Evolutionary conservation across 192 early-diverging fungal genomes (phyloP).

Genomic region (Allomyces javanicus): DNA sequence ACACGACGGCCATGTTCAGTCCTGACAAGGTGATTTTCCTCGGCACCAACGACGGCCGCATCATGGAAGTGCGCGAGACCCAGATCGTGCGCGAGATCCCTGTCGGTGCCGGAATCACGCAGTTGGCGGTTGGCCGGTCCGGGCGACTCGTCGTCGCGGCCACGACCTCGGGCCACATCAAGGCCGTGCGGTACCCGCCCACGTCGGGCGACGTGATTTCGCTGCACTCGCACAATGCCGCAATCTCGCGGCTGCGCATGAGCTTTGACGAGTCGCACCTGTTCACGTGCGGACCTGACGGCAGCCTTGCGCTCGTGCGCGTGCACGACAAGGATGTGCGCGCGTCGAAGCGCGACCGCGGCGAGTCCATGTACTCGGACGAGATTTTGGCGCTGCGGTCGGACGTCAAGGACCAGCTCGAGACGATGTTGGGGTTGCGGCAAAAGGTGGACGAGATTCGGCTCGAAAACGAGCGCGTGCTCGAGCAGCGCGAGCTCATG

Average conservation of each 20-base stretch:
- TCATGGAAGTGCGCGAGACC: background rate
- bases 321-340: conserved; percentile 21
- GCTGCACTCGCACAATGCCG: conserved; percentile 9
- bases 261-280: conserved; percentile 25
- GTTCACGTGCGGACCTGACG: conserved; percentile 29
- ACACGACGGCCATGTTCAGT: background rate
- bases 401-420: conserved; percentile 6
- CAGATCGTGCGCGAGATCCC: background rate
- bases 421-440: conserved; percentile 1
- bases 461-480: conserved; percentile 5
- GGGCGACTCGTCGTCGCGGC: conserved; percentile 4
- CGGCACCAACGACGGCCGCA: background rate
- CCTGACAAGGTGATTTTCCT: background rate
- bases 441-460: conserved; percentile 4
- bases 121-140: background rate
- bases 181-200: conserved; percentile 12
- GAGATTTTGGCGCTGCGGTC: conserved; percentile 4
- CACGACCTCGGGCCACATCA: conserved; percentile 18
- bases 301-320: conserved; percentile 22
- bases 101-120: background rate
- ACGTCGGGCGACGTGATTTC: too few species aligned
- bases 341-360: background rate
- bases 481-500: conserved; percentile 3
- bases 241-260: conserved; percentile 18
- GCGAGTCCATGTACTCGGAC: conserved; percentile 1